These are phyloP conservation scores for Penicillium sp. DNA, from an alignment of 2,329 filamentous ascomycete species.

Conservation along the genomic window DNA sequence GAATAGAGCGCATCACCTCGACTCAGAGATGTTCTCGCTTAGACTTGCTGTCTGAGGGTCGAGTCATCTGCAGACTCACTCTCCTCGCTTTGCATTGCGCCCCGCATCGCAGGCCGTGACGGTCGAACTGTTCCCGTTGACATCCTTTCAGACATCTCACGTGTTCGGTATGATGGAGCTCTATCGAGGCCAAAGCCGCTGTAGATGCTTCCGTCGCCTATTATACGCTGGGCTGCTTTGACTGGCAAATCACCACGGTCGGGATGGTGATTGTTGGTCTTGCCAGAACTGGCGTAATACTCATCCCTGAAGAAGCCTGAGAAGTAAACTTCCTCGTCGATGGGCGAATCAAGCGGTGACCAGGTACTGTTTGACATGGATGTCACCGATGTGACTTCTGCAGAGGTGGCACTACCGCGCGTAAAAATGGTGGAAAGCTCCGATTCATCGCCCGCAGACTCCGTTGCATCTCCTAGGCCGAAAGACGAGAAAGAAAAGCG, in stretches of 20 bases:
- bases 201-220: constrained; percentile 19
- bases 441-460: constrained; percentile 2
- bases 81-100: not conserved
- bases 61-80: constrained; percentile 19
- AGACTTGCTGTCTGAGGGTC: not conserved
- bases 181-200: constrained; percentile 19
- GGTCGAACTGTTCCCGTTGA: not conserved
- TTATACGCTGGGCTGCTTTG: constrained; percentile 16
- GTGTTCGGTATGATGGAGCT: constrained; percentile 12
- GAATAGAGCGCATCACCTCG: not conserved
- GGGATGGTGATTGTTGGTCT: constrained; percentile 19
- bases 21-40: not conserved
- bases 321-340: constrained; percentile 23
- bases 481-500: not conserved
- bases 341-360: constrained; percentile 17
- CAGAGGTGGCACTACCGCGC: constrained; percentile 11
- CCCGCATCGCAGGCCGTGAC: not conserved
- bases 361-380: constrained; percentile 14
- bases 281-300: constrained; percentile 28
- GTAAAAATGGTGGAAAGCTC: constrained; percentile 8
- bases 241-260: constrained; percentile 22
- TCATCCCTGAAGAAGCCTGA: constrained; percentile 20
- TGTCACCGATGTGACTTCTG: constrained; percentile 14
- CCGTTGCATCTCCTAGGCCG: not conserved
- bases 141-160: constrained; percentile 18